Evolutionary conservation across 768 basidiomycete genomes (phyloP).

Genomic region (Flagelloscypha sp.): DNA sequence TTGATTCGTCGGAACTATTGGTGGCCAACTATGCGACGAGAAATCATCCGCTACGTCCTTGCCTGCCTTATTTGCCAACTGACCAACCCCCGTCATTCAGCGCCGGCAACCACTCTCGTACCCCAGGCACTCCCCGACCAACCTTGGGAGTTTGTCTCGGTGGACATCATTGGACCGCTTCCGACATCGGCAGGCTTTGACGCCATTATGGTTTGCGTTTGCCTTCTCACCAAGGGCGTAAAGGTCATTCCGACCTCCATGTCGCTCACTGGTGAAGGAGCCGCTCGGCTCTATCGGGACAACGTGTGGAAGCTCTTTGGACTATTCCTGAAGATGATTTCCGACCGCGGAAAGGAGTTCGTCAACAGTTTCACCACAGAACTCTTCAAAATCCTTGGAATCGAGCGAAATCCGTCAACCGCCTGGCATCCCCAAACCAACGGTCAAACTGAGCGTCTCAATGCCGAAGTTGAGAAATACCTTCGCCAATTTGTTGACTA

Average conservation of each 20-base stretch:
- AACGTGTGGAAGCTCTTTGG: conserved; percentile 20
- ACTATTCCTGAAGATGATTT: conserved; percentile 17
- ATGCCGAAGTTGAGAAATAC: conserved; percentile 19
- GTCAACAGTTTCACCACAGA: conserved; percentile 22
- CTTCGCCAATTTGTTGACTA: conserved; percentile 16
- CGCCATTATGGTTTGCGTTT: conserved; percentile 16
- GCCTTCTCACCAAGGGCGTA: conserved; percentile 18
- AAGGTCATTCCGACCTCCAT: conserved; percentile 12
- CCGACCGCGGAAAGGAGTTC: conserved; percentile 23
- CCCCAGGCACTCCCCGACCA: no score
- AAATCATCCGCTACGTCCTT: conserved; percentile 5
- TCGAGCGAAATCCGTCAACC: conserved; percentile 20
- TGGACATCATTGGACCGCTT: no score
- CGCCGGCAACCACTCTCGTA: conserved; percentile 14
- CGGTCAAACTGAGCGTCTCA: conserved; percentile 18
- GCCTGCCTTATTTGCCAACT: conserved; percentile 7
- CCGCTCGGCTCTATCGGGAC: conserved; percentile 13
- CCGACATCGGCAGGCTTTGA: conserved; percentile 9
- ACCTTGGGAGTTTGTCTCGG: no score
- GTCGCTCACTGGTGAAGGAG: conserved; percentile 12
- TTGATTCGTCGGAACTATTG: conserved; percentile 15
- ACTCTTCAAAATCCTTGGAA: conserved; percentile 21
- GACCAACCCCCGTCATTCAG: conserved; percentile 13
- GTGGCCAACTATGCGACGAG: conserved; percentile 15
- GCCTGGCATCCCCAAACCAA: conserved; percentile 8